Evolutionary conservation across 2,329 filamentous ascomycete genomes (phyloP).

Genomic region (Verticillium albo-atrum): DNA sequence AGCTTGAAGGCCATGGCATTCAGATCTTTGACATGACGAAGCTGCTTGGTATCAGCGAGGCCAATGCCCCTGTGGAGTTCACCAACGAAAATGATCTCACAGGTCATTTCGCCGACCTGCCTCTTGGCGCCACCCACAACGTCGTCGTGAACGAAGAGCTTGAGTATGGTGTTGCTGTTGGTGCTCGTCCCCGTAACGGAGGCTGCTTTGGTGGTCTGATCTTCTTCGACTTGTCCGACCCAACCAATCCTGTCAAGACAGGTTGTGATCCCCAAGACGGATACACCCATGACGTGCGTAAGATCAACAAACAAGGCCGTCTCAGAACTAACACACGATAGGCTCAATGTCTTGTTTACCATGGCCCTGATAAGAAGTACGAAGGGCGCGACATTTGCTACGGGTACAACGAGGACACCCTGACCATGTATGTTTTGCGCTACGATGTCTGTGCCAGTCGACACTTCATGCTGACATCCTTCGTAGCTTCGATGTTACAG

Average conservation of each 20-base stretch:
- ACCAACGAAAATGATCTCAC: constrained; percentile 23
- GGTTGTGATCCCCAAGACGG: constrained; percentile 41
- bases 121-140: constrained; percentile 37
- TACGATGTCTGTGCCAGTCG: neutral
- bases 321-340: constrained; percentile 24
- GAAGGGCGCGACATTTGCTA: constrained; percentile 45
- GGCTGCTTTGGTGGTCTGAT: constrained; percentile 44
- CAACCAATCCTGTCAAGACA: constrained; percentile 41
- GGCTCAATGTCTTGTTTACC: constrained; percentile 47
- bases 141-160: constrained; percentile 42
- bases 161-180: constrained; percentile 37
- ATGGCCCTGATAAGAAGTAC: constrained; percentile 40
- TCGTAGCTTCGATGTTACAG: constrained; percentile 38
- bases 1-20: constrained; percentile 45
- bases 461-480: neutral
- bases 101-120: constrained; percentile 22
- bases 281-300: constrained; percentile 42
- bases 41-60: constrained; percentile 36
- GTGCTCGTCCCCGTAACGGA: constrained; percentile 27
- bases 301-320: constrained; percentile 39
- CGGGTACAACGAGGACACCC: constrained; percentile 45
- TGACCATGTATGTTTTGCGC: constrained; percentile 31
- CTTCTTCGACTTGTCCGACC: constrained; percentile 49
- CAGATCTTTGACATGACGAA: constrained; percentile 58
- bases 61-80: constrained; percentile 22